These are phyloP conservation scores for Mucor sp. DNA, from an alignment of 371 early-diverging fungal genomes.

Conservation along the genomic window DNA sequence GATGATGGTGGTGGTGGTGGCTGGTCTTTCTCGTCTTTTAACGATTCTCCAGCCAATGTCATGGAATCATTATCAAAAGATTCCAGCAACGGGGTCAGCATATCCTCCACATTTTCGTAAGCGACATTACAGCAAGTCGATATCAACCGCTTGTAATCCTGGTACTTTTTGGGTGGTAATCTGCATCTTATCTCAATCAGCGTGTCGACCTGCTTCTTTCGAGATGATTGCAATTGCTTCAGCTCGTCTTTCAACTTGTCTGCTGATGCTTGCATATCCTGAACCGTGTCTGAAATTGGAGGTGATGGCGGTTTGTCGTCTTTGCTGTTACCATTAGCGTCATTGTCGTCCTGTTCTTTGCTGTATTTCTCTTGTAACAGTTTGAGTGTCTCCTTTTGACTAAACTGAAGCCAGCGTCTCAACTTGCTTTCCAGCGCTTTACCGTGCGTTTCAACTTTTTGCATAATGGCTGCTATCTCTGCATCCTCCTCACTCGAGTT, in stretches of 20 bases:
- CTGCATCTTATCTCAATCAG: conserved; percentile 24
- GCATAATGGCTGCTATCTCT: background rate
- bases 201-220: conserved; percentile 24
- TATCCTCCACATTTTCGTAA: conserved; percentile 50
- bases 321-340: background rate
- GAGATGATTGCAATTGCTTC: conserved; percentile 1
- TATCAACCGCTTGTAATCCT: conserved; percentile 51
- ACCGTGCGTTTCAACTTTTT: background rate
- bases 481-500: background rate
- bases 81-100: conserved; percentile 40
- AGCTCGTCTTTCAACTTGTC: conserved; percentile 12
- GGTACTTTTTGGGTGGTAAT: conserved; percentile 38
- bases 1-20: background rate
- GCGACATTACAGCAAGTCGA: conserved; percentile 50
- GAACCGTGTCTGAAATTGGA: background rate
- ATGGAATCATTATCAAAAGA: conserved; percentile 22
- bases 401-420: conserved; percentile 15
- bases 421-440: conserved; percentile 11
- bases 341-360: background rate
- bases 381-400: conserved; percentile 13
- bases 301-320: conserved; percentile 14
- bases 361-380: background rate
- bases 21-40: background rate
- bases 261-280: conserved; percentile 6
- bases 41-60: background rate